phyloP scores from a whole-genome alignment of 1,139 yeast genomes.

The Hanseniaspora gamundiae region DNA sequence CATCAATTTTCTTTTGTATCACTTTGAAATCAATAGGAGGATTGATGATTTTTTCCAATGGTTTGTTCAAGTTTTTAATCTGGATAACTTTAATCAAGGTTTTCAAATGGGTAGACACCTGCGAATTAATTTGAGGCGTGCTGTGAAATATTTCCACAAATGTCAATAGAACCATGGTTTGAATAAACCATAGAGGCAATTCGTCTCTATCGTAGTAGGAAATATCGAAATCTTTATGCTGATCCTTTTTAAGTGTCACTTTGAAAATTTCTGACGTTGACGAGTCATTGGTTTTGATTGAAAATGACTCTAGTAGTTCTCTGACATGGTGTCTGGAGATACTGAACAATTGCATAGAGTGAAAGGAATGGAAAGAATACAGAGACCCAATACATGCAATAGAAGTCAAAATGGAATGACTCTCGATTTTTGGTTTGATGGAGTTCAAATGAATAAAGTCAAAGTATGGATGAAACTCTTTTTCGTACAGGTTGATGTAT shows the following conservation, averaged over 20 bases:
- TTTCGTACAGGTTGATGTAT: conserved; percentile 57
- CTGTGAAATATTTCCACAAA: conserved; percentile 75
- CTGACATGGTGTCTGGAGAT: conserved; percentile 70
- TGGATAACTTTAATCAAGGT: conserved; percentile 71
- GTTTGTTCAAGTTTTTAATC: conserved; percentile 62
- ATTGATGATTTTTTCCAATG: conserved; percentile 46
- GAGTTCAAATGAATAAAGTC: conserved; percentile 76
- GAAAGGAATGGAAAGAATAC: conserved; percentile 68
- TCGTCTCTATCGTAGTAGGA: conserved; percentile 38
- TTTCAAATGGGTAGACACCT: conserved; percentile 63
- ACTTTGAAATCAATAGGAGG: conserved; percentile 41
- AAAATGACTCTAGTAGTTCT: conserved; percentile 47
- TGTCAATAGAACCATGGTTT: conserved; percentile 68
- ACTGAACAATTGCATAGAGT: conserved; percentile 66
- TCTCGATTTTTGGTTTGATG: conserved; percentile 43
- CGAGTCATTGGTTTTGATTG: conserved; percentile 19
- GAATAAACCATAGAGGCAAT: conserved; percentile 83
- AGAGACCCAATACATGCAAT: conserved; percentile 88
- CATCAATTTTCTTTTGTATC: conserved; percentile 14
- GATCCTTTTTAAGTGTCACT: not conserved
- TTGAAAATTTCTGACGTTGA: not conserved
- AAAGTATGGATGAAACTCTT: conserved; percentile 67
- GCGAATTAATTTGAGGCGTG: conserved; percentile 58
- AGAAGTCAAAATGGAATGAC: conserved; percentile 65
- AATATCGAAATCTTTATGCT: conserved; percentile 5